These are phyloP conservation scores for Ustilago esculenta DNA, from an alignment of 1,284 basidiomycete species.

Conservation along the genomic window DNA sequence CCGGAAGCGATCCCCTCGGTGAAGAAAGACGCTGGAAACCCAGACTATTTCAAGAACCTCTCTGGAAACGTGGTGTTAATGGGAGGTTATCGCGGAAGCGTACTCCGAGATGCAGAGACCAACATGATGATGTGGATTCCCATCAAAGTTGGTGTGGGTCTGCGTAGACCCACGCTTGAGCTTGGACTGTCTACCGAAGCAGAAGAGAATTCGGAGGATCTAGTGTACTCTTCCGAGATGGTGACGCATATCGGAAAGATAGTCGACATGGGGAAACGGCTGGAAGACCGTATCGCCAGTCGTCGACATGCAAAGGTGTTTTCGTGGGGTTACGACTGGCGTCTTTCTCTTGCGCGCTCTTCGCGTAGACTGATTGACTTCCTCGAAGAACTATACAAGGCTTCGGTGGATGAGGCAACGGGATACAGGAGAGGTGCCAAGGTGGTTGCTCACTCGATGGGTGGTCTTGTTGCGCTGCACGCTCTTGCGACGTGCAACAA, in stretches of 20 bases:
- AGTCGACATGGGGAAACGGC: conserved; percentile 62
- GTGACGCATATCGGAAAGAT: conserved; percentile 56
- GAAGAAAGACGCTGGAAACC: conserved; percentile 38
- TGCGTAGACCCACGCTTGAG: conserved; percentile 60
- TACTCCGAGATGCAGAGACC: conserved; percentile 61
- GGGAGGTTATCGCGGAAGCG: conserved; percentile 65
- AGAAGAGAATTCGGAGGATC: conserved; percentile 53
- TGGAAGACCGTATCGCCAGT: conserved; percentile 46
- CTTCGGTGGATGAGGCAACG: conserved; percentile 13
- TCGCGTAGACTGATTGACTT: conserved; percentile 25
- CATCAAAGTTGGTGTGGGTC: conserved; percentile 61
- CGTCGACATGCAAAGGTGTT: conserved; percentile 52
- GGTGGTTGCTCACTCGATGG: conserved; percentile 67
- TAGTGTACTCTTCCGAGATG: conserved; percentile 60
- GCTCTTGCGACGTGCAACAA: conserved; percentile 57
- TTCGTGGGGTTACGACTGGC: conserved; percentile 66
- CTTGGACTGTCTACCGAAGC: conserved; percentile 57
- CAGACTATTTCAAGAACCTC: conserved; percentile 56
- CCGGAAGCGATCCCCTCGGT: conserved; percentile 49
- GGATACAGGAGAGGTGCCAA: conserved; percentile 51
- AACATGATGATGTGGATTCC: conserved; percentile 64
- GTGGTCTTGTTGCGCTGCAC: conserved; percentile 65
- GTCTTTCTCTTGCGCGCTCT: conserved; percentile 39
- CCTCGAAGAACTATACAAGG: conserved; percentile 45
- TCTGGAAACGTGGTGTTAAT: conserved; percentile 64